phyloP scores from a whole-genome alignment of 1,284 basidiomycete genomes.

The Marasmius sp. region DNA sequence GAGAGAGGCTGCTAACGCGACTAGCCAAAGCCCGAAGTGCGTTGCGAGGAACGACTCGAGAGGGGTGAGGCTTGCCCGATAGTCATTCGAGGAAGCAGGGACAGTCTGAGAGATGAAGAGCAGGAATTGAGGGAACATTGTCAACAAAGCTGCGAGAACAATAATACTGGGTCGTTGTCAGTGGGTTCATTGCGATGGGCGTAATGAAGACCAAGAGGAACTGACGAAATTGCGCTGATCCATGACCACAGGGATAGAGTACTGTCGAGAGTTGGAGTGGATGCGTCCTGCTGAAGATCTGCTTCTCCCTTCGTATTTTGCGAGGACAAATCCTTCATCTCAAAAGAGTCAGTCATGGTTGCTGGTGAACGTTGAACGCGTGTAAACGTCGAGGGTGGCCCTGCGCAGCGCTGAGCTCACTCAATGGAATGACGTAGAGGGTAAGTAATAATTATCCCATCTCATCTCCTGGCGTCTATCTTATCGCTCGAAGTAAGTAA shows the following conservation, averaged over 20 bases:
- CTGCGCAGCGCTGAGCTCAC: no score
- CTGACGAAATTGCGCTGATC: not conserved
- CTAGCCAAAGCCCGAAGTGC: conserved; percentile 61
- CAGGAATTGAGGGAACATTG: conserved; percentile 58
- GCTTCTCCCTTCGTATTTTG: not conserved
- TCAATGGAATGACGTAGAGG: no score
- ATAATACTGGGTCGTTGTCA: conserved; percentile 33
- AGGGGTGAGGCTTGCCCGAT: conserved; percentile 51
- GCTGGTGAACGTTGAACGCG: not conserved
- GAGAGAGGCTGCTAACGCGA: conserved; percentile 52
- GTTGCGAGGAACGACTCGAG: conserved; percentile 66
- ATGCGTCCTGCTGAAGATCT: not conserved
- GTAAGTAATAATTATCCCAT: no score
- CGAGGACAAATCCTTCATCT: not conserved
- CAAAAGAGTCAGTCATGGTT: not conserved
- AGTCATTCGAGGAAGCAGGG: conserved; percentile 24
- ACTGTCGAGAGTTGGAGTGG: not conserved
- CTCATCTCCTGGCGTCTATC: no score
- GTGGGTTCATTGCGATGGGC: not conserved
- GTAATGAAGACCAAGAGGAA: not conserved
- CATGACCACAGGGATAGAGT: not conserved
- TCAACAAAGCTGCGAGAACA: conserved; percentile 42
- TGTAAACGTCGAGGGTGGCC: no score
- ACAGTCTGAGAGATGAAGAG: conserved; percentile 57
- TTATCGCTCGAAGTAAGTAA: no score